These are phyloP conservation scores for Arxiozyma slooffiae DNA, from an alignment of 1,139 yeast genomes.

Conservation along the genomic window DNA sequence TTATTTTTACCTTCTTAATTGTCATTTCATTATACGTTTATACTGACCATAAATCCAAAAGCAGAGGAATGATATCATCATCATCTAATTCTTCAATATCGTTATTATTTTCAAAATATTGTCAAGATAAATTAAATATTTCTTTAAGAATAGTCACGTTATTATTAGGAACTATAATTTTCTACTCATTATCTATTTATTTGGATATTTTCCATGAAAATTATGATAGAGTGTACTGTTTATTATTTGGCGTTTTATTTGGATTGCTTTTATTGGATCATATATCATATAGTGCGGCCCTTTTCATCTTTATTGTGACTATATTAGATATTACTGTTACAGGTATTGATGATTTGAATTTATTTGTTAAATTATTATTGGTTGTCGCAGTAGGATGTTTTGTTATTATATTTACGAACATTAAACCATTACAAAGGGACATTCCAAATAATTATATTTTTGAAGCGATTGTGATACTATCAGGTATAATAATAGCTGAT, in stretches of 20 bases:
- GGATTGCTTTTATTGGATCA: not conserved
- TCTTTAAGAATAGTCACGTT: not conserved
- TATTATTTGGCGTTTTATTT: not conserved
- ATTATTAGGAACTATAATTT: not conserved
- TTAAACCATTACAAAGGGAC: not conserved
- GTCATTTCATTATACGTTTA: not conserved
- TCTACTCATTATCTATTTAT: not conserved
- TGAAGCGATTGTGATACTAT: not conserved
- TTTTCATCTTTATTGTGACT: not conserved
- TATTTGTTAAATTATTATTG: too few relatives aligned
- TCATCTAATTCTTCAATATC: not conserved
- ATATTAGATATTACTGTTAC: too few relatives aligned
- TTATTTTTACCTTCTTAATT: not conserved
- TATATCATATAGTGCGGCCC: not conserved
- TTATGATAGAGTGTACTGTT: not conserved
- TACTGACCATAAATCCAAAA: not conserved
- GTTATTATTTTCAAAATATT: not conserved
- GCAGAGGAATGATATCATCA: too few relatives aligned
- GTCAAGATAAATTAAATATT: not conserved
- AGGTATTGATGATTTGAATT: not conserved
- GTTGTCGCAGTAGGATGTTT: not conserved
- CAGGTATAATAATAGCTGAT: not conserved
- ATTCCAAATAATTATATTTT: not conserved
- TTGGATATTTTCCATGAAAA: not conserved
- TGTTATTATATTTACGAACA: not conserved